Base-by-base conservation (phyloP, 495 filamentous ascomycete genomes). In the Neurospora sp. region DNA sequence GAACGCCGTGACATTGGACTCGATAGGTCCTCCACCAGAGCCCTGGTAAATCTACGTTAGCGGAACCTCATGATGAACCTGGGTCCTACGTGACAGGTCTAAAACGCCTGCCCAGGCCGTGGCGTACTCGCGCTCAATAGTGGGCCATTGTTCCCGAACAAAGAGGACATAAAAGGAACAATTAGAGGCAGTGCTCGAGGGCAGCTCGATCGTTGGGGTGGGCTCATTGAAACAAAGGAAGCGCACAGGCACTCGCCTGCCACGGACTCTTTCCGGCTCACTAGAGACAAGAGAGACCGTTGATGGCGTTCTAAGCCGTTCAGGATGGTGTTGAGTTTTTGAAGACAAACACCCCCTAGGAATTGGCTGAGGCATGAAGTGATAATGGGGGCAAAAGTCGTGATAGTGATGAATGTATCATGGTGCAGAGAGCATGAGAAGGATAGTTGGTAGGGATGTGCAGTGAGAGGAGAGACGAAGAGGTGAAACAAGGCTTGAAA, bases 1-100 rank as follows among this genome's bases (percentile, higher is more conserved):
- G 42, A 98, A 87, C 11, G 93, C 94, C 4, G 96, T 98, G 4
- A 94, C 91, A 76, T 93, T 92, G 77, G 94, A 90, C 84, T 99
- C 96, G 75, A 88, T 88, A 11, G 96, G 96, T 39, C 96, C 96
- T 75, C 96, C 96, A 70, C 93, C 94, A 39, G 93, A 89, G 71
- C 96, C 96, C 94, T 98, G 81, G 71, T 72, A 72, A 70, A 2
- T 10, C 2, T 70, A 70, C n/a, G 73, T 84, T 74, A 80, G 80
- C 69, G 75, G n/a, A 53, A 18, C 27, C 5, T 12, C 41, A 3
- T 20, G 0, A 7, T n/a, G 18, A 46, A 3, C 5, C 11, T 16
- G n/a, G n/a, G n/a, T 22, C 44, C 9, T 48, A 5, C 44, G 14
- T 35, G 53, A 61, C 53, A 61, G 9, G 27, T 61, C 53, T 16